phyloP scores from a whole-genome alignment of 495 filamentous ascomycete genomes.

The Mycothermus thermophilus region DNA sequence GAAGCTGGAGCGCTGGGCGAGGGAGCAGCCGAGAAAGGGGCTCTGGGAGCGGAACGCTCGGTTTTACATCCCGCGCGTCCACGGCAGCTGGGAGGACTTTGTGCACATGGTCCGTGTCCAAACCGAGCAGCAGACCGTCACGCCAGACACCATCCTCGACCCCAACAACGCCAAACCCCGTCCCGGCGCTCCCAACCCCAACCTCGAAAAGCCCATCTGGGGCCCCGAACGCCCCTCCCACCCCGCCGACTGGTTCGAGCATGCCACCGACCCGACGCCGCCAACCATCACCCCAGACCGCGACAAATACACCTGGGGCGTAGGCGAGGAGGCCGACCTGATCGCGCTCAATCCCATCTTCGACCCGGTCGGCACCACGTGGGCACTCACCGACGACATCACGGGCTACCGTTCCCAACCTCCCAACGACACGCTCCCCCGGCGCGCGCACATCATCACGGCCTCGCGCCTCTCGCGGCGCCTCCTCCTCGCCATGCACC shows the following conservation, averaged over 20 bases:
- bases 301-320: conserved; percentile 76
- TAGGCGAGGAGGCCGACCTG: conserved; percentile 83
- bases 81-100: conserved; percentile 89
- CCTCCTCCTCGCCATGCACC: conserved; percentile 77
- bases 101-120: conserved; percentile 83
- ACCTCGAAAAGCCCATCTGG: conserved; percentile 63
- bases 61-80: conserved; percentile 81
- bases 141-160: conserved; percentile 36
- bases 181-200: conserved; percentile 1
- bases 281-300: conserved; percentile 57
- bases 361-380: conserved; percentile 76
- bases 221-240: conserved; percentile 60
- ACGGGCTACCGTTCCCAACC: conserved; percentile 70
- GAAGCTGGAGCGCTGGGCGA: conserved; percentile 60
- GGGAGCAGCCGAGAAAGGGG: conserved; percentile 71
- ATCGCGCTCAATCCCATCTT: conserved; percentile 92
- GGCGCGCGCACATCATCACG: conserved; percentile 80
- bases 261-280: conserved; percentile 56
- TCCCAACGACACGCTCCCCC: conserved; percentile 45
- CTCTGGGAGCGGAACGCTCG: conserved; percentile 87
- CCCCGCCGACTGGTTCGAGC: conserved; percentile 50
- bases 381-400: conserved; percentile 75
- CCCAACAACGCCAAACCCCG: conserved; percentile 15
- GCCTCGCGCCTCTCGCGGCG: conserved; percentile 68
- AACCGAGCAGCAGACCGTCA: conserved; percentile 65